phyloP scores from a whole-genome alignment of 257 asterid species.

The Salvia splendens region DNA sequence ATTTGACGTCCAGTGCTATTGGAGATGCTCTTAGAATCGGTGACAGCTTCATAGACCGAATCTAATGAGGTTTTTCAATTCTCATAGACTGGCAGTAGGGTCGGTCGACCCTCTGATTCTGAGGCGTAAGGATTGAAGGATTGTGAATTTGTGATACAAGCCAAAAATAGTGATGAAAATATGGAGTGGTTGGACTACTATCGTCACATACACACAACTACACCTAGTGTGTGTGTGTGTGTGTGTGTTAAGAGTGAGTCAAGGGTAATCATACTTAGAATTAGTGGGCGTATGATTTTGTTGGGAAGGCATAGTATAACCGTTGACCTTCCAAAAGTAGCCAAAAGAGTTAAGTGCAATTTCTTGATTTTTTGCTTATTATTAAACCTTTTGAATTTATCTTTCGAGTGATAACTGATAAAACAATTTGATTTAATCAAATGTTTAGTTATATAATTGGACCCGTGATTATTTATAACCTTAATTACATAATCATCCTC shows the following conservation, averaged over 20 bases:
- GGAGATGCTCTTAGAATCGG: no score
- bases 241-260: background rate
- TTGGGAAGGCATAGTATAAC: constrained; percentile 24
- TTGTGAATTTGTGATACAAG: constrained; percentile 16
- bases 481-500: no score
- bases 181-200: constrained; percentile 38
- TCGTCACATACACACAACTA: constrained; percentile 16
- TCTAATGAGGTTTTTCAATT: no score
- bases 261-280: constrained; percentile 14
- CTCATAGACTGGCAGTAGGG: no score
- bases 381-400: background rate
- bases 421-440: no score
- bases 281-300: constrained; percentile 28
- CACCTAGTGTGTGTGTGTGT: constrained; percentile 2
- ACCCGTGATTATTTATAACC: no score
- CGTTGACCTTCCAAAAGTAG: constrained; percentile 47
- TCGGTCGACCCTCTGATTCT: no score
- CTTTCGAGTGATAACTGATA: background rate
- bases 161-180: constrained; percentile 9
- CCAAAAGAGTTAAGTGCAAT: constrained; percentile 36
- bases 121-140: constrained; percentile 17
- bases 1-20: no score
- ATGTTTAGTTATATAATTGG: no score
- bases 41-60: no score
- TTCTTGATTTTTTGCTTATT: constrained; percentile 33